Evolutionary conservation across 2,329 filamentous ascomycete genomes (phyloP).

Genomic region (Curvularia spicifera): DNA sequence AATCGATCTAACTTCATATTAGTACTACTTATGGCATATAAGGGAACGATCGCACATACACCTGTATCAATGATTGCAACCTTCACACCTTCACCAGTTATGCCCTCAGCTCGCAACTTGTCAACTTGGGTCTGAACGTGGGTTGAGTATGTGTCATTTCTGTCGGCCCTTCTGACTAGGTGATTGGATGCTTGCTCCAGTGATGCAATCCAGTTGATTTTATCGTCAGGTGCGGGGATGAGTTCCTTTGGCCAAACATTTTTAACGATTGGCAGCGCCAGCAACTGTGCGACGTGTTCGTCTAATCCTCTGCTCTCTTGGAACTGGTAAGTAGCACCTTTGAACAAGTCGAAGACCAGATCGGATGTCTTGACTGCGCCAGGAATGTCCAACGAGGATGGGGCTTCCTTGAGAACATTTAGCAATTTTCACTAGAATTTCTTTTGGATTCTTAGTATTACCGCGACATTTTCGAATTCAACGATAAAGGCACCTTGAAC

Average conservation of each 20-base stretch:
- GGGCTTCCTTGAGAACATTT: too few relatives aligned
- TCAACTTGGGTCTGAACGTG: constrained; percentile 45
- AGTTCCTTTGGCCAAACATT: neutral
- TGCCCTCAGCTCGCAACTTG: constrained; percentile 51
- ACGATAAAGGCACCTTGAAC: too few relatives aligned
- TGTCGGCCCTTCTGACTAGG: neutral
- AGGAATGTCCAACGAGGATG: too few relatives aligned
- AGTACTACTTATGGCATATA: neutral
- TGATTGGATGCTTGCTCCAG: neutral
- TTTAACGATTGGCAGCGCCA: neutral
- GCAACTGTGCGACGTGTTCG: neutral
- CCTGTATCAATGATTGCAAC: constrained; percentile 55
- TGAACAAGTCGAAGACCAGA: neutral
- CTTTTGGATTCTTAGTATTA: too few relatives aligned
- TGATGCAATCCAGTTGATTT: neutral
- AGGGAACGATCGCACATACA: constrained; percentile 2
- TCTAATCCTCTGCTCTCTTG: neutral
- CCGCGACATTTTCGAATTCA: too few relatives aligned
- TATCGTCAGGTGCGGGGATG: neutral
- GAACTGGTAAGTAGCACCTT: neutral
- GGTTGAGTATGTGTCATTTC: constrained; percentile 18
- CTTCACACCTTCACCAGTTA: constrained; percentile 55
- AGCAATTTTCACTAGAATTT: too few relatives aligned
- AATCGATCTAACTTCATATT: neutral
- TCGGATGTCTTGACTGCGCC: too few relatives aligned